phyloP scores from a whole-genome alignment of 73 alveolate species.

The Tetrahymena elliotti region DNA sequence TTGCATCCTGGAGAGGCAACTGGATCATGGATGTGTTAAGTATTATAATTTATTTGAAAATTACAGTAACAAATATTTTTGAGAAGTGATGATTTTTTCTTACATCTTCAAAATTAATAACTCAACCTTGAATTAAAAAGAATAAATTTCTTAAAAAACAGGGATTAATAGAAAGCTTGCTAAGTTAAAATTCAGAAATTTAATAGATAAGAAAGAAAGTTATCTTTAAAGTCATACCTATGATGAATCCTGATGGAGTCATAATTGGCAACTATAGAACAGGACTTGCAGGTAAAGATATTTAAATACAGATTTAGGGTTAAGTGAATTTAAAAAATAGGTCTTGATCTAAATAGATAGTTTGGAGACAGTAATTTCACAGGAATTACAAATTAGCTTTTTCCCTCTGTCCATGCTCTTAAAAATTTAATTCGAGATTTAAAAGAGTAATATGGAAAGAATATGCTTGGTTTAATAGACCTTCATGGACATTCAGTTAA shows the following conservation, averaged over 20 bases:
- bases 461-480: conserved; percentile 50
- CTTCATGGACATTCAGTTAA: conserved; percentile 67
- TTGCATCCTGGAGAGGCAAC: conserved; percentile 78
- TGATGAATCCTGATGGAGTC: conserved; percentile 87
- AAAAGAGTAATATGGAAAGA: conserved; percentile 1
- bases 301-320: conserved; percentile 58
- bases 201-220: conserved; percentile 52
- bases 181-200: conserved; percentile 37
- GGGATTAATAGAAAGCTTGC: conserved; percentile 6
- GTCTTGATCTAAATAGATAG: conserved; percentile 67
- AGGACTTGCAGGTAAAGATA: conserved; percentile 68
- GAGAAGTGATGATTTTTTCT: no score
- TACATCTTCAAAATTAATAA: no score
- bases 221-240: conserved; percentile 69
- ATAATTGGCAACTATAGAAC: conserved; percentile 76
- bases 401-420: conserved; percentile 69
- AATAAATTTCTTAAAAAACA: conserved; percentile 36
- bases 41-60: conserved; percentile 51
- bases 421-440: conserved; percentile 48
- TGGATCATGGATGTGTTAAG: conserved; percentile 67
- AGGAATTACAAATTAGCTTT: conserved; percentile 55
- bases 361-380: conserved; percentile 10
- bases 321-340: conserved; percentile 27
- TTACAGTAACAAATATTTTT: no score
- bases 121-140: no score